Conservation (phyloP, 2,329 filamentous ascomycete genomes). For the Taxawa tesnikishii region DNA sequence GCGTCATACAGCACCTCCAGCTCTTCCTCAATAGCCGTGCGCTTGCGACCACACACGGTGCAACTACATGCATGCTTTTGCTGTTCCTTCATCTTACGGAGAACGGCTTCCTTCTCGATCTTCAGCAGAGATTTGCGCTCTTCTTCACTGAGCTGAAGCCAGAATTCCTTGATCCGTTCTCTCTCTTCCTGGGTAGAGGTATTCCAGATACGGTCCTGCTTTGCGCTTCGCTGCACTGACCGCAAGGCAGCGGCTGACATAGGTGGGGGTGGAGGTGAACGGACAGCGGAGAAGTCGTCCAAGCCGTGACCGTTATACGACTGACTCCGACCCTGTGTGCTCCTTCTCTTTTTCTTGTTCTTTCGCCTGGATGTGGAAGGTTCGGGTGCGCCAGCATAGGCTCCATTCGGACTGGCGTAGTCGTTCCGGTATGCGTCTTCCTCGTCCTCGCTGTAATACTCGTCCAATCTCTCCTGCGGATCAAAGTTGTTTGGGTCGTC, state of each 20-base stretch:
- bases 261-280: constrained; percentile 29
- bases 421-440: constrained; percentile 4
- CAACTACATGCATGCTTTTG: constrained; percentile 99
- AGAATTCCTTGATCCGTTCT: constrained; percentile 96
- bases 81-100: constrained; percentile 99
- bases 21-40: constrained; percentile 95
- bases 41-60: constrained; percentile 90
- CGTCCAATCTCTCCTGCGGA: constrained; percentile 9
- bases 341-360: constrained; percentile 10
- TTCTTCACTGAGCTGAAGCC: constrained; percentile 86
- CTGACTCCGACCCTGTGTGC: no score
- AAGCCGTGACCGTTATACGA: background rate
- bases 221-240: constrained; percentile 27
- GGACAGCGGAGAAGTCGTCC: constrained; percentile 10
- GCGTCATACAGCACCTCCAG: constrained; percentile 95
- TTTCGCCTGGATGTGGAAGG: constrained; percentile 7
- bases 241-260: constrained; percentile 29
- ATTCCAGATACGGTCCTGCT: constrained; percentile 87
- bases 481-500: constrained; percentile 32
- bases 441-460: constrained; percentile 18
- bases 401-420: constrained; percentile 7
- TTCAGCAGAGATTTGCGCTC: constrained; percentile 93
- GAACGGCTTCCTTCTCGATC: constrained; percentile 94
- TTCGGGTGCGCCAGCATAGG: constrained; percentile 14
- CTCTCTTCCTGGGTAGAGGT: constrained; percentile 89